Base-by-base conservation (phyloP, 108 stramenopile species). In the Cylindrotheca closterium region DNA sequence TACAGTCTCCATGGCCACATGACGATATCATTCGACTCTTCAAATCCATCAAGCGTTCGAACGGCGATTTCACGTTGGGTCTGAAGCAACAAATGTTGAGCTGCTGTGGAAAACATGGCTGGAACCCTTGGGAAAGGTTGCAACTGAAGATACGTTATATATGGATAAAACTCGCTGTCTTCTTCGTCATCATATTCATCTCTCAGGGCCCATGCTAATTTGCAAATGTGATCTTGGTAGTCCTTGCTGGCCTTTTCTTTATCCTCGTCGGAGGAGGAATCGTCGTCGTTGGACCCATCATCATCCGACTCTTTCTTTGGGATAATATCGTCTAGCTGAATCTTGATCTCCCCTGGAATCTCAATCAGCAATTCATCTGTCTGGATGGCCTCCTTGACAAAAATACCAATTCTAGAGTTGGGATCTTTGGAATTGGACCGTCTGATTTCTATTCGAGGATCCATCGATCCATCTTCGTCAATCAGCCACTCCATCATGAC, bases 91-190 rank as follows among this genome's bases (percentile, higher is more conserved):
- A 86, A 52, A 3, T 74, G 32, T 42, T 74, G 81, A 0, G 73
- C 84, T 18, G 51, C 58, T 17, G 55, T n/a, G 42, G 75, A 63
- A 67, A 72, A 86, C 28, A 69, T 76, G 10, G 79, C 69, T 23
- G 81, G 79, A 21, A 66, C 29, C 19, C 70, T 70, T 51, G 68
- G 70, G 27, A 63, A 58, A 60, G 77, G 79, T 42, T 42, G 37
- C 48, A 61, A 64, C 17, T 68, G 49, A 2, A 86, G 73, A 34
- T 86, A 86, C 22, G 68, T 70, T 47, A 81, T 62, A 34, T 80
- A 86, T 5, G 84, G 84, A 23, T 76, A 81, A 32, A 66, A 80
- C 7, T 10, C 37, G 15, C 37, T 42, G 37, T 42, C 15, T 7
- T 42, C 15, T 7, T 15, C 37, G 10, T 10, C 7, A 10, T 42